A percentile compares a stretch with the other conserved stretches of the same genome.
phyloP scores from a whole-genome alignment of 169 alveolate genomes.

The Cryptosporidium ryanae region DNA sequence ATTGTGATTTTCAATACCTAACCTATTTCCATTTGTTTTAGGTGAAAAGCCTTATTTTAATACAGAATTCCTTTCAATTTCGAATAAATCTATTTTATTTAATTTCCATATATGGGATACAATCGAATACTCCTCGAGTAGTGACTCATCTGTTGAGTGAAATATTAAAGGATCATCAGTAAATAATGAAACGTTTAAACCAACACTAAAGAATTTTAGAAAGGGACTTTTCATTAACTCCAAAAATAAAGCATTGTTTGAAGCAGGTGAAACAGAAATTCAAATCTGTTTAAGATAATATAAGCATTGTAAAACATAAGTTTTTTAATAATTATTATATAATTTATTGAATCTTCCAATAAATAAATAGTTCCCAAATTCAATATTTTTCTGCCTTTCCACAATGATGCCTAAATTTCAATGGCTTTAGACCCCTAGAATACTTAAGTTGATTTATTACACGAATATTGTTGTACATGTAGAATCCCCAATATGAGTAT shows the following conservation, averaged over 20 bases:
- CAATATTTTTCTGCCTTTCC: slow-evolving; percentile 91
- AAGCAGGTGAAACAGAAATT: slow-evolving; percentile 92
- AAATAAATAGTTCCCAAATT: slow-evolving; percentile 90
- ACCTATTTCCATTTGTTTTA: slow-evolving; percentile 78
- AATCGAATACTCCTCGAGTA: slow-evolving; percentile 92
- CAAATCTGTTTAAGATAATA: slow-evolving; percentile 92
- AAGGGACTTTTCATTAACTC: slow-evolving; percentile 88
- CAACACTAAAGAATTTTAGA: slow-evolving; percentile 86
- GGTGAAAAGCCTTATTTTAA: slow-evolving; percentile 82
- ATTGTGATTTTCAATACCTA: slow-evolving; percentile 73
- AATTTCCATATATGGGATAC: slow-evolving; percentile 89
- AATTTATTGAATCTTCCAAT: slow-evolving; percentile 90
- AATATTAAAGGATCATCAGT: slow-evolving; percentile 95
- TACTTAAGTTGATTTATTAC: slow-evolving; percentile 86
- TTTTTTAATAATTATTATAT: slow-evolving; percentile 87
- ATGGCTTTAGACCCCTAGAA: slow-evolving; percentile 85
- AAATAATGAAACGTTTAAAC: slow-evolving; percentile 91
- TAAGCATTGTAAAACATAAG: slow-evolving; percentile 89
- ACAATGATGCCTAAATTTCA: slow-evolving; percentile 92
- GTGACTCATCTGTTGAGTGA: slow-evolving; percentile 92
- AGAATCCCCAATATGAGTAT: slow-evolving; percentile 91
- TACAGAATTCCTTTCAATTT: slow-evolving; percentile 91
- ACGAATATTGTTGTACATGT: slow-evolving; percentile 89
- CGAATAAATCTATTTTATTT: slow-evolving; percentile 89
- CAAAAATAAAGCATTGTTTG: slow-evolving; percentile 89